Base-by-base conservation (phyloP, 371 early-diverging fungal species). In the Mucor irregularis region DNA sequence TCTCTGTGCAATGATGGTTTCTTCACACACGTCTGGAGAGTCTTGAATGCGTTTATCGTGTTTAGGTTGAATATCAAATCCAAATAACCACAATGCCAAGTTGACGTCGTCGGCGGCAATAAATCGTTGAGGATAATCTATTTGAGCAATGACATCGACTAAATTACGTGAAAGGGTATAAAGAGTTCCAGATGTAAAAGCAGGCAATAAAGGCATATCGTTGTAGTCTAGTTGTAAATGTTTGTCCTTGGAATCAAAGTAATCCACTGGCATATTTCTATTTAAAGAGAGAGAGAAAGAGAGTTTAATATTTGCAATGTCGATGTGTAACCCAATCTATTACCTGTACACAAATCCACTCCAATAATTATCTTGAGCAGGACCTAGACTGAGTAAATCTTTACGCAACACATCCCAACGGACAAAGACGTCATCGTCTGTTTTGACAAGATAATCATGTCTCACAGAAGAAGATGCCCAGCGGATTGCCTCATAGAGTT, bases 381-480 rank as follows among this genome's bases (percentile, higher is more conserved):
- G 60, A 3, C 76, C 78, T 8, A 66, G 45, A 5, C 64, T 60
- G 14, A 42, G 51, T 16, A 82, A 55, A 40, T 84, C 84, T 9
- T 45, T 42, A 3, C 58, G 49, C 6, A 86, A 57, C 4, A 60
- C 56, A 56, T 86, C 84, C 78, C 78, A 83, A n/a, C 84, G 72
- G 3, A 82, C 76, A 70, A 84, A 86, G 19, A 84, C 75, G 55
- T 86, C 81, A 31, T 86, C 84, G 10, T 83, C 75, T 2, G 86
- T 82, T 51, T 86, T 86, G 58, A 83, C 61, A 9, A 86, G 46
- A 28, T 78, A 84, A 42, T 84, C 79, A 55, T 77, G 82, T 13
- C 73, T 44, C 13, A 66, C 56, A 22, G 58, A 58, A 4, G 49
- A 37, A 25, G 58, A 64, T 3, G 60, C 45, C 83, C 82, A 84